Evolutionary conservation across 2,329 filamentous ascomycete species (phyloP), one percentile per base, ranked within the genome.

Genomic region (Pseudogymnoascus sp.): DNA sequence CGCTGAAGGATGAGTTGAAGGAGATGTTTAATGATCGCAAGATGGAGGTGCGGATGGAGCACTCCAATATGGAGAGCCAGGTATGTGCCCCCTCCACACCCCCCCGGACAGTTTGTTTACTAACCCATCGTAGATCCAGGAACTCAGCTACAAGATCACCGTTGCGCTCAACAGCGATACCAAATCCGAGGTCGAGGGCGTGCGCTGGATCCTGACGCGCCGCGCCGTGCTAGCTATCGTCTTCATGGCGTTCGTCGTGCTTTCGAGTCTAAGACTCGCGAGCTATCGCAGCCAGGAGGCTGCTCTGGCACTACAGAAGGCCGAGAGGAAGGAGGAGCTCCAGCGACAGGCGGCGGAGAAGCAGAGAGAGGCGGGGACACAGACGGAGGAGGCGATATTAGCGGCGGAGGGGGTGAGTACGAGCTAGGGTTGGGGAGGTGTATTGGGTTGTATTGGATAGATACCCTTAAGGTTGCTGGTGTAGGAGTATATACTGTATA

Each of bases 21-120:
- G 93, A 91, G 63, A 89, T 97, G 82, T 97, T 98, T 74, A 93
- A 98, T 72, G 93, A 99, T 73, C 86, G 96, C 46, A 95, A 93
- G 74, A 96, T 98, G 90, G 85, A 86, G 2, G 92, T 96, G 1
- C 81, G 92, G 62, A 90, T 93, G 75, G 90, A 97, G 74, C 92
- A 97, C 76, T 88, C 92, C 72, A 82, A 82, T 6, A 89, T 90
- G 72, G 93, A 98, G 72, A 90, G 89, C 60, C 88, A 88, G 70
- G 88, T 91, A 78, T 62, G 83, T 79, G 22, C 41, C 40, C 11
- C 22, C 59, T 46, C 19, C 38, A 16, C 19, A 14, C 41, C 43
- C 7, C 2, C 8, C 19, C 19, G 14, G 33, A 24, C 37, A 16
- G 12, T 41, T 2, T 16, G 19, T 24, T 62, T 50, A 37, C 68